These are phyloP conservation scores for Oryza officinalis DNA, from an alignment of 176 grass and related monocot species.

Conservation along the genomic window DNA sequence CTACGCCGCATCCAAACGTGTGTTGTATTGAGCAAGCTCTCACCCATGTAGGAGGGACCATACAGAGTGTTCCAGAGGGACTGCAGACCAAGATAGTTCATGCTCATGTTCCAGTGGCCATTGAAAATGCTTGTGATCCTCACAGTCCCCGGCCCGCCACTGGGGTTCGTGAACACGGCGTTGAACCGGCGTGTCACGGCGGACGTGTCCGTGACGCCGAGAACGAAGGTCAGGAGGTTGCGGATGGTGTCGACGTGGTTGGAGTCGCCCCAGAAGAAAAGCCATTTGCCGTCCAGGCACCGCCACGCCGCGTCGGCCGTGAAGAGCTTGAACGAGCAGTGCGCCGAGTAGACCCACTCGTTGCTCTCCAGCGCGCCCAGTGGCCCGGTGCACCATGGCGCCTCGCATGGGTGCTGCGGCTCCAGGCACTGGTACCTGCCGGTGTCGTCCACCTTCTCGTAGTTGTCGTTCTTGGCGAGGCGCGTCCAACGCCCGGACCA, in stretches of 20 bases:
- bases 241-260: slow-evolving; percentile 97
- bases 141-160: slow-evolving; percentile 42
- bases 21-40: too few relatives aligned
- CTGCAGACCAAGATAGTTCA: slow-evolving; percentile 86
- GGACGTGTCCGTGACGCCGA: slow-evolving; percentile 56
- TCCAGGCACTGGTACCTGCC: slow-evolving; percentile 88
- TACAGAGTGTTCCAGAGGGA: slow-evolving; percentile 69
- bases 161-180: slow-evolving; percentile 57
- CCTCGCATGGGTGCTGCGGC: slow-evolving; percentile 52
- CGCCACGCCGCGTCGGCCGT: slow-evolving; percentile 62
- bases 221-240: slow-evolving; percentile 77
- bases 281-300: slow-evolving; percentile 84
- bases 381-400: slow-evolving; percentile 80
- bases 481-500: slow-evolving; percentile 94
- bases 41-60: too few relatives aligned
- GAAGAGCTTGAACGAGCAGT: slow-evolving; percentile 91
- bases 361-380: slow-evolving; percentile 88
- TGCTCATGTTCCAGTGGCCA: slow-evolving; percentile 90
- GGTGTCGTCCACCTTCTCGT: slow-evolving; percentile 51
- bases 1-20: too few relatives aligned
- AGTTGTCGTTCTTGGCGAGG: slow-evolving; percentile 54
- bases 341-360: slow-evolving; percentile 96
- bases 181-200: slow-evolving; percentile 76
- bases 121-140: slow-evolving; percentile 95
- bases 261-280: slow-evolving; percentile 99